phyloP scores from a whole-genome alignment of 345 rosid genomes.

The Eucalyptus pauciflora region DNA sequence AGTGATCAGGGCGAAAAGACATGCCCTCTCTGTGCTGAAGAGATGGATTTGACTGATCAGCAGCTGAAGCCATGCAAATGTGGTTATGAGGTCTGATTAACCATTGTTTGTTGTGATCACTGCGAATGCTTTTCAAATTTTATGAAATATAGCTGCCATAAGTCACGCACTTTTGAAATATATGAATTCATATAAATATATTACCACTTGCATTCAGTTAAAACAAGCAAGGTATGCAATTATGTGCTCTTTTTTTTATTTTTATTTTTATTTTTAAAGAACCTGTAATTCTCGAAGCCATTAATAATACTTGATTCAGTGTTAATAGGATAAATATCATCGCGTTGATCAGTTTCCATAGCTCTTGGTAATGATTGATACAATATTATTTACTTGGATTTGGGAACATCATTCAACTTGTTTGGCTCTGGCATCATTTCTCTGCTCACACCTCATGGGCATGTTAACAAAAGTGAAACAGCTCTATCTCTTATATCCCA shows the following conservation, averaged over 20 bases:
- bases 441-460: not conserved
- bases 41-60: constrained; percentile 93
- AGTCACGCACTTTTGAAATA: not conserved
- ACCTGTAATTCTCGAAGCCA: not conserved
- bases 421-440: not conserved
- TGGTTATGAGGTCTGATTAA: constrained; percentile 68
- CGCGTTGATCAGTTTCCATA: not conserved
- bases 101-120: not conserved
- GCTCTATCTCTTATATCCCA: not conserved
- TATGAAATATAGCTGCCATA: not conserved
- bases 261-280: not conserved
- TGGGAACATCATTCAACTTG: not conserved
- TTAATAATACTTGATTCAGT: not conserved
- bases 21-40: constrained; percentile 87
- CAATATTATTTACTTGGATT: not conserved
- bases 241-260: not conserved
- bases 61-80: constrained; percentile 94
- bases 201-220: not conserved
- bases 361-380: not conserved
- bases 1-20: constrained; percentile 77
- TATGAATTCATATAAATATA: not conserved
- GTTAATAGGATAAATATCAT: not conserved
- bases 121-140: not conserved
- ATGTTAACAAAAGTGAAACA: not conserved
- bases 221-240: not conserved